Evolutionary conservation across 1,284 basidiomycete genomes (phyloP), one percentile per base, ranked within the genome.

Genomic region (Ceratobasidium sp.): DNA sequence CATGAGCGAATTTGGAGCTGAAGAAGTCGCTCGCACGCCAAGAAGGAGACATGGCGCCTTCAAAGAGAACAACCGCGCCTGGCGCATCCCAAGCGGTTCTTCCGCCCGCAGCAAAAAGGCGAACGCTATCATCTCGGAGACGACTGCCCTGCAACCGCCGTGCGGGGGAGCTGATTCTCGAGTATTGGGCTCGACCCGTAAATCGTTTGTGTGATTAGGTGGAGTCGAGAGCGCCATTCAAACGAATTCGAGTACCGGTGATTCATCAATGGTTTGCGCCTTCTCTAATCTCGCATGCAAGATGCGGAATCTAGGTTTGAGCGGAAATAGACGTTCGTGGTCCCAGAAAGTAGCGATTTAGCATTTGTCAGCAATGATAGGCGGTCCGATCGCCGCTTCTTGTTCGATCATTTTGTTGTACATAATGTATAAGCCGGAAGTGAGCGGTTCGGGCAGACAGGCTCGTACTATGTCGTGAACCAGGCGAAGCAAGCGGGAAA

Each of bases 81-180:
- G 13, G 58, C 5, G 26, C 7, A 23, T 63, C n/a, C 5, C 28
- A 23, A 26, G 12, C 40, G 18, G 18, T 73, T 73, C 71, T 73
- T 33, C 71, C 71, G 71, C 39, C 56, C 71, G 71, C 71, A 72
- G 69, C 71, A 75, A 18, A 33, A 1, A 46, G 55, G 33, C 60
- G 20, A 15, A 18, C 15, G n/a, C 18, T 20, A 6, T n/a, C 28
- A 3, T 69, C 26, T 69, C 67, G 49, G 49, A 49, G 6, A 69
- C 39, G 15, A 23, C 39, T 13, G 12, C 49, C 49, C 49, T 51
- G 49, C 49, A 44, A 23, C 18, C 18, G 18, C 44, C 13, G 39
- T n/a, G 61, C n/a, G 4, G 61, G 58, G 58, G 3, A 15, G 49
- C 49, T 61, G 58, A 18, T 61, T 61, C 58, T 61, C 12, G 28